Evolutionary conservation across 2,329 filamentous ascomycete species (phyloP).

Genomic region (Paecilomyces fulvus): DNA sequence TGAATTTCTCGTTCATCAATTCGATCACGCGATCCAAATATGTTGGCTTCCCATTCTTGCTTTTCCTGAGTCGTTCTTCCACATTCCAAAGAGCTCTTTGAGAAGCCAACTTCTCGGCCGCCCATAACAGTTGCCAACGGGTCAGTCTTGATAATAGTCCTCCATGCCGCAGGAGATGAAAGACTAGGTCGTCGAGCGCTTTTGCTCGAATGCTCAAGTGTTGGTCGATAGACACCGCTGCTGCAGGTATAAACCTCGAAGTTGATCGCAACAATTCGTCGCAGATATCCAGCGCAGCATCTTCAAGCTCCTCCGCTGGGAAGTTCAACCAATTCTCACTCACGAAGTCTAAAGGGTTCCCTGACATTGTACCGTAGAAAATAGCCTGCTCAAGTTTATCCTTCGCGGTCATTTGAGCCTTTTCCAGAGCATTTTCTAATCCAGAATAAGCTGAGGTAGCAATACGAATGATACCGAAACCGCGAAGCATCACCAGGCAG

Average conservation of each 20-base stretch:
- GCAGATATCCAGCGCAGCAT: conserved; percentile 71
- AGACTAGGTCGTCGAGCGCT: conserved; percentile 67
- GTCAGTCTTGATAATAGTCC: conserved; percentile 57
- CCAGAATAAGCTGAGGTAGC: conserved; percentile 29
- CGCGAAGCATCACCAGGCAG: conserved; percentile 48
- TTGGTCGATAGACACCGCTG: conserved; percentile 68
- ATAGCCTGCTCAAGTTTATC: conserved; percentile 90
- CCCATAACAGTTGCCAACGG: conserved; percentile 75
- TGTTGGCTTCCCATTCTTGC: conserved; percentile 54
- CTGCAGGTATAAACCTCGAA: conserved; percentile 63
- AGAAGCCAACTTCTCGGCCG: conserved; percentile 82
- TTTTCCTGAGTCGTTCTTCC: conserved; percentile 61
- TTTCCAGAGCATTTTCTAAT: conserved; percentile 41
- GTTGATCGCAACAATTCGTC: conserved; percentile 71
- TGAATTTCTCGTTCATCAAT: conserved; percentile 67
- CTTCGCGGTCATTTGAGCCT: conserved; percentile 61
- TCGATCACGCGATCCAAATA: conserved; percentile 67
- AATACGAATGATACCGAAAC: conserved; percentile 50
- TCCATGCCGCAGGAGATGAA: conserved; percentile 56
- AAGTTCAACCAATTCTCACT: conserved; percentile 60
- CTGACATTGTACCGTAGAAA: conserved; percentile 74
- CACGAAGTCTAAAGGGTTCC: conserved; percentile 82
- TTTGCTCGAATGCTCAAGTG: conserved; percentile 66
- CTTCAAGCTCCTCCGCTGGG: conserved; percentile 59
- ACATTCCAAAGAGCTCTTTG: conserved; percentile 71